Conservation (phyloP, 2,329 filamentous ascomycete genomes). For the Alternaria burnsii region DNA sequence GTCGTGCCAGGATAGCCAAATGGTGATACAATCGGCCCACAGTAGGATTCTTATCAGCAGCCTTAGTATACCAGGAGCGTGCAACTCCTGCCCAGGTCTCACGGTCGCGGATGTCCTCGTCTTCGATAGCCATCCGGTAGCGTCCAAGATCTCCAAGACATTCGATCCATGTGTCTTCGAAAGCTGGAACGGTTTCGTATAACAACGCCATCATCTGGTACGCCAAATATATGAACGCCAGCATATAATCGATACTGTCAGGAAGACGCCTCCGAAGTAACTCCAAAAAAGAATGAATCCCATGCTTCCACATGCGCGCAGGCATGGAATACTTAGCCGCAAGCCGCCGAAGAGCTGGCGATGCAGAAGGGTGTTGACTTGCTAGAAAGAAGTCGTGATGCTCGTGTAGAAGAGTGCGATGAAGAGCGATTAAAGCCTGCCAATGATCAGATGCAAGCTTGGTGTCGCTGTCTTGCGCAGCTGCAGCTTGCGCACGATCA, state of each 20-base stretch:
- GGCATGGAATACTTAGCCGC: conserved; percentile 90
- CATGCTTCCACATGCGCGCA: conserved; percentile 91
- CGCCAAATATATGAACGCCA: conserved; percentile 86
- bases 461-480: conserved; percentile 59
- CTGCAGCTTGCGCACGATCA: conserved; percentile 68
- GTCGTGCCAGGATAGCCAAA: conserved; percentile 78
- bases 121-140: conserved; percentile 92
- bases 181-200: conserved; percentile 83
- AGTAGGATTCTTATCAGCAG: conserved; percentile 77
- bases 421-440: conserved; percentile 83
- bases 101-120: conserved; percentile 75
- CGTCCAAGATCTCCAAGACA: conserved; percentile 86
- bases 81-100: conserved; percentile 85
- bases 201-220: conserved; percentile 91
- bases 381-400: conserved; percentile 74
- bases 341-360: conserved; percentile 69
- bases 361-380: conserved; percentile 81
- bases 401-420: conserved; percentile 81
- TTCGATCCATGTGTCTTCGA: conserved; percentile 92
- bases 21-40: conserved; percentile 88
- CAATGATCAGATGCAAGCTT: conserved; percentile 73
- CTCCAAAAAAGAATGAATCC: conserved; percentile 86
- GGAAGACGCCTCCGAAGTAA: conserved; percentile 73
- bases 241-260: conserved; percentile 83
- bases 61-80: conserved; percentile 80